phyloP scores from a whole-genome alignment of 495 filamentous ascomycete genomes.

The Coniosporium apollinis region DNA sequence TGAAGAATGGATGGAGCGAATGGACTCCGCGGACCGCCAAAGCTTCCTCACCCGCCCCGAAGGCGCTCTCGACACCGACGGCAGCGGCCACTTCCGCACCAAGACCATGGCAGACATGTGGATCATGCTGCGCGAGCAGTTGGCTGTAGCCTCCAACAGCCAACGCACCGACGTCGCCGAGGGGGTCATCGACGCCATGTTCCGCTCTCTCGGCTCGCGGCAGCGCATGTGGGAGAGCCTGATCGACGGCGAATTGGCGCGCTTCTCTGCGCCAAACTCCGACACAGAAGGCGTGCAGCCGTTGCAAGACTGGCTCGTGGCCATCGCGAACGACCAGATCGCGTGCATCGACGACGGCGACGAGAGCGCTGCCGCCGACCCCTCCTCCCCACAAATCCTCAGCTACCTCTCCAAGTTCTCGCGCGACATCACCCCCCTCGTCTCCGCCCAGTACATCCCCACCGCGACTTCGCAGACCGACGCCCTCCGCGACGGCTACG shows the following conservation, averaged over 20 bases:
- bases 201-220: constrained; percentile 61
- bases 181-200: constrained; percentile 88
- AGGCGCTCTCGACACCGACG: constrained; percentile 67
- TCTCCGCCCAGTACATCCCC: constrained; percentile 64
- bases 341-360: constrained; percentile 82
- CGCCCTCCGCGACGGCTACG: constrained; percentile 68
- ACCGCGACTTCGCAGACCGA: constrained; percentile 53
- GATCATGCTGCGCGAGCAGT: constrained; percentile 89
- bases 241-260: constrained; percentile 69
- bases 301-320: constrained; percentile 84
- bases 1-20: constrained; percentile 93
- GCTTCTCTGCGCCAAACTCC: constrained; percentile 39
- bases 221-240: constrained; percentile 75
- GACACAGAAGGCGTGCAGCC: constrained; percentile 58
- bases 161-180: constrained; percentile 74
- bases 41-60: constrained; percentile 62
- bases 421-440: constrained; percentile 56
- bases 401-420: constrained; percentile 72
- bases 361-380: constrained; percentile 48
- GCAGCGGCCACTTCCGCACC: constrained; percentile 75
- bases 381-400: no score
- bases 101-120: constrained; percentile 86
- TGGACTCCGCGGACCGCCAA: constrained; percentile 60
- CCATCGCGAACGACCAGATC: constrained; percentile 97
- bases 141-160: constrained; percentile 62